phyloP scores from a whole-genome alignment of 768 basidiomycete species.

The Trametes coccinea region DNA sequence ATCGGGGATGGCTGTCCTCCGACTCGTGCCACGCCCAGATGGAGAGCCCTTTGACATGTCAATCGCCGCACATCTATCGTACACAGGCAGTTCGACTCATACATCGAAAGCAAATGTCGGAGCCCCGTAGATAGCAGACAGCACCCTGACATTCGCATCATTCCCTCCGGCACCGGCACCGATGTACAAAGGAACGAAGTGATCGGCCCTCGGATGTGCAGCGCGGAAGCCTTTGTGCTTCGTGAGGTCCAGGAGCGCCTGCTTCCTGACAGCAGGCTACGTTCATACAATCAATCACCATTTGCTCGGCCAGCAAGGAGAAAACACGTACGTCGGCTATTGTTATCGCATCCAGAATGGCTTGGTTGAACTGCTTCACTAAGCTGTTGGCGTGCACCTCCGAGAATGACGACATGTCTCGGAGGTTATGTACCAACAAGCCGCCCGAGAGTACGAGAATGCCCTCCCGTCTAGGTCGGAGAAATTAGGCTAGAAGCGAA shows the following conservation, averaged over 20 bases:
- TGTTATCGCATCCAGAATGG: slow-evolving; percentile 56
- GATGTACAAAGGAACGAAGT: slow-evolving; percentile 79
- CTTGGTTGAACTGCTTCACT: slow-evolving; percentile 58
- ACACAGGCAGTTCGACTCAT: background rate
- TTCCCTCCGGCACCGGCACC: slow-evolving; percentile 69
- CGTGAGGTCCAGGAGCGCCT: slow-evolving; percentile 54
- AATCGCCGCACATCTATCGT: too few relatives aligned
- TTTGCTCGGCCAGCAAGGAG: background rate
- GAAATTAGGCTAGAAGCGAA: slow-evolving; percentile 8
- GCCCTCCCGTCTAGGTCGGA: slow-evolving; percentile 53
- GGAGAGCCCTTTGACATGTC: too few relatives aligned
- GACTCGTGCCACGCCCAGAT: too few relatives aligned
- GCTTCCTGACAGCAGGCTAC: slow-evolving; percentile 53
- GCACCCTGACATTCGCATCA: slow-evolving; percentile 47
- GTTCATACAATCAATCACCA: background rate
- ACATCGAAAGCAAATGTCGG: slow-evolving; percentile 72
- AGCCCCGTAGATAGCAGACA: slow-evolving; percentile 56
- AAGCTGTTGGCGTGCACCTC: slow-evolving; percentile 48
- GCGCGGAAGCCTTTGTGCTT: slow-evolving; percentile 62
- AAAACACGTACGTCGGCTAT: slow-evolving; percentile 47
- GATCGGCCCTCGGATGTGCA: slow-evolving; percentile 77
- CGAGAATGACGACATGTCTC: slow-evolving; percentile 51
- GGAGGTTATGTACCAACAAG: slow-evolving; percentile 65
- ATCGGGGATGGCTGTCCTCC: too few relatives aligned
- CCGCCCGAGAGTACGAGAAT: slow-evolving; percentile 74